Conservation (phyloP, 257 asterid species). For the Solanum paucissectum region DNA sequence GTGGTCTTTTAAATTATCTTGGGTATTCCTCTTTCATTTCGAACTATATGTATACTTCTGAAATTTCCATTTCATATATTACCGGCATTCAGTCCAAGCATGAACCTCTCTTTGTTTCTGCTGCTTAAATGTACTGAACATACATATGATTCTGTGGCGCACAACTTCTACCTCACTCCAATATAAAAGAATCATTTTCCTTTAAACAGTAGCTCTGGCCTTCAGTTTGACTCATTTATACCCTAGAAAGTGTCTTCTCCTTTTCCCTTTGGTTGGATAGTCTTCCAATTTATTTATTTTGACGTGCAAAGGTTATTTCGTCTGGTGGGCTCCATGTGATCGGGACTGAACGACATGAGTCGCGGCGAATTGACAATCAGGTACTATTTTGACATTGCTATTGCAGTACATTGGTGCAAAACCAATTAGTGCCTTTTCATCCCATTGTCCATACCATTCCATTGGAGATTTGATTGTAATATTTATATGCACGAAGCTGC, state of each 20-base stretch:
- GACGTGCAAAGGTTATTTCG: conserved; percentile 52
- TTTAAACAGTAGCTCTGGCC: neutral
- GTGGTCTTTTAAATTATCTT: neutral
- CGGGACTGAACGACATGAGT: conserved; percentile 97
- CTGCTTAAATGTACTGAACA: neutral
- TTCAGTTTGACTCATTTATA: neutral
- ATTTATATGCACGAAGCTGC: conserved; percentile 39
- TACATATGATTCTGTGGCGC: neutral
- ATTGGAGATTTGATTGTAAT: neutral
- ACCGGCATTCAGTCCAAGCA: neutral
- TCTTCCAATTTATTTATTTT: neutral
- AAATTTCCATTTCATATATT: neutral
- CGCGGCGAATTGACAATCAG: conserved; percentile 99
- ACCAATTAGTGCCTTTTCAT: neutral
- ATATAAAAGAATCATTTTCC: neutral
- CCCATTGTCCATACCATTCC: neutral
- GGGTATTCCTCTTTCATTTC: neutral
- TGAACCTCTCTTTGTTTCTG: neutral
- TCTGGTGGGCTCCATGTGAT: conserved; percentile 98
- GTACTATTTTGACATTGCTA: conserved; percentile 17
- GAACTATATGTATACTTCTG: neutral
- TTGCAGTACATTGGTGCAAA: neutral
- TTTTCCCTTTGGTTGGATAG: neutral
- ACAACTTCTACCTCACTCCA: neutral
- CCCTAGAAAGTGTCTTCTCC: neutral